Evolutionary conservation across 495 filamentous ascomycete genomes (phyloP).

Genomic region (Endocarpon pusillum): DNA sequence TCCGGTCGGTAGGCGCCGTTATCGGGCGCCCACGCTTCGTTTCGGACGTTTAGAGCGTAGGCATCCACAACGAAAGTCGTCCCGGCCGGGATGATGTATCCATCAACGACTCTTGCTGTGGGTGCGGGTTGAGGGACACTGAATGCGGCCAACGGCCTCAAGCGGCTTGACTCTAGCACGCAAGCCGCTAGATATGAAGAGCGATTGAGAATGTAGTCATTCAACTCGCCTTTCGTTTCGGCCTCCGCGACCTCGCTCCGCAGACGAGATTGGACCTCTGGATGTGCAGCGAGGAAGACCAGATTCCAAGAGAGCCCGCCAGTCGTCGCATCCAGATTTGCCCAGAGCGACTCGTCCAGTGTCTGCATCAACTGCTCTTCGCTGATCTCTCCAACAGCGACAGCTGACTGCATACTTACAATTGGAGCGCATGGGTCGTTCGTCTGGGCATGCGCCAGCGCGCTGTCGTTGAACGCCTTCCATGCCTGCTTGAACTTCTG

Average conservation of each 20-base stretch:
- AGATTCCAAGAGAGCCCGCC: constrained; percentile 22
- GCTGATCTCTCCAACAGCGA: constrained; percentile 7
- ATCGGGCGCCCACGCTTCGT: constrained; percentile 21
- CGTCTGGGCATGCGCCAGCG: constrained; percentile 3
- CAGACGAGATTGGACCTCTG: constrained; percentile 12
- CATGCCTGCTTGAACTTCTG: constrained; percentile 10
- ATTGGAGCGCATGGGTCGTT: constrained; percentile 5
- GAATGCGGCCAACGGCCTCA: constrained; percentile 20
- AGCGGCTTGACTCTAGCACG: constrained; percentile 19
- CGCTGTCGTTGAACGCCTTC: constrained; percentile 10
- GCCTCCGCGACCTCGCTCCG: constrained; percentile 9
- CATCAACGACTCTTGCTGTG: constrained; percentile 13
- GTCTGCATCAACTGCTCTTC: constrained; percentile 20
- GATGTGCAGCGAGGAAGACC: constrained; percentile 21
- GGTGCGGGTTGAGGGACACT: constrained; percentile 20
- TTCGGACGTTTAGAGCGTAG: constrained; percentile 19
- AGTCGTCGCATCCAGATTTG: constrained; percentile 29
- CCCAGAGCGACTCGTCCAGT: constrained; percentile 27
- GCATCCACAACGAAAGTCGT: constrained; percentile 23
- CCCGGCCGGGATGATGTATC: constrained; percentile 13
- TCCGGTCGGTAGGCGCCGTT: constrained; percentile 10
- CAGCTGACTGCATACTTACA: constrained; percentile 10
- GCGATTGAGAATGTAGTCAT: constrained; percentile 9
- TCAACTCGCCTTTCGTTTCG: not conserved
- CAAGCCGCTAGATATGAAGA: constrained; percentile 16